Evolutionary conservation across 306 rosid species (phyloP), one percentile per base, ranked within the genome.

Genomic region (Cucurbita ficifolia): DNA sequence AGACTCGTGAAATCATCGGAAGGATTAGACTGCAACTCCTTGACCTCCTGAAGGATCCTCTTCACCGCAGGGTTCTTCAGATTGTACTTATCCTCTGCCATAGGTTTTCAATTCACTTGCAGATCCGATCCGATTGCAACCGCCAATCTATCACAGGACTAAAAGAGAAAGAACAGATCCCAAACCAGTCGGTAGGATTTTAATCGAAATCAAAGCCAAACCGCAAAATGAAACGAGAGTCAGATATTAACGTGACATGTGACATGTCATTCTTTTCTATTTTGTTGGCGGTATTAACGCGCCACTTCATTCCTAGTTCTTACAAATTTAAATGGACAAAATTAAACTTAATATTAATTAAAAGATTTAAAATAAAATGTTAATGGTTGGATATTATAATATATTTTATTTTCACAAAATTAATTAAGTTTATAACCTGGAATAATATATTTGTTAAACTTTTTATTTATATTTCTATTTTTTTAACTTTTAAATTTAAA

Each of bases 1-100:
- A 94, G 84, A 80, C 98, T 94, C 91, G 84, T 90, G 92, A 87
- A 94, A 87, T 94, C 97, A 60, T 90, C 89, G 68, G 96, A 87
- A 78, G 96, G 97, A 70, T 89, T 90, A 4, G 97, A 87, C 19
- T 94, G 97, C 96, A 94, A 86, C 84, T 94, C 97, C 82, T 90
- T 94, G 35, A 89, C 81, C 87, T 94, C 98, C 85, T 87, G 98
- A 1, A 94, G 91, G 79, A 90, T 94, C 77, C 98, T 83, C 86
- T 94, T 94, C 69, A 94, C 98, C 73, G 95, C 95, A 14, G 97
- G 90, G 80, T 90, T 94, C 85, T 87, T 90, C 22, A 81, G 81
- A 75, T 94, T 94, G 86, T 79, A 88, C 94, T 89, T 94, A 19
- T 94, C 95, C 73, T 85, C 96, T 87, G 89, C 85, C 89, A 86